Conservation (phyloP, 345 rosid genomes). For the Pelargonium nanum region DNA sequence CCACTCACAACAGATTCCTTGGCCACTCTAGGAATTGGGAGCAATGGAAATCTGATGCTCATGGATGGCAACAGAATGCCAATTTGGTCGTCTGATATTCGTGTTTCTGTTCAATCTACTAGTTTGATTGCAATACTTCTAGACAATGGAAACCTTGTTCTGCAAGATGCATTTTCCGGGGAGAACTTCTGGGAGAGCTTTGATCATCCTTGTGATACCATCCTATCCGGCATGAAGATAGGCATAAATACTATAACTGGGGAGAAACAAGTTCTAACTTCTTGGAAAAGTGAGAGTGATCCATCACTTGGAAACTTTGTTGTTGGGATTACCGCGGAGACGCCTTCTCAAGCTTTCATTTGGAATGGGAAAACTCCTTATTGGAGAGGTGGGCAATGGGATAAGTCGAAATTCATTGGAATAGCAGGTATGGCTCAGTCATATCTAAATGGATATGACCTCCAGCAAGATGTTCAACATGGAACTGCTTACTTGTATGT, state of each 20-base stretch:
- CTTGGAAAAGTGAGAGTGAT: conserved; percentile 25
- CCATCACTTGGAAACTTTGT: conserved; percentile 21
- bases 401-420: not conserved
- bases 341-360: conserved; percentile 16
- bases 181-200: conserved; percentile 25
- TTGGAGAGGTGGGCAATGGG: conserved; percentile 11
- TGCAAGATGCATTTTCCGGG: conserved; percentile 4
- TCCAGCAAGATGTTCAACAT: conserved; percentile 3
- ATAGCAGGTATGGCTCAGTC: not conserved
- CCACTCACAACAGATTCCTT: conserved; percentile 14
- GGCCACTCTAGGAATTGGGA: conserved; percentile 11
- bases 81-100: conserved; percentile 21
- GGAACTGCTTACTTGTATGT: conserved; percentile 6
- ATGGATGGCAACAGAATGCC: conserved; percentile 1
- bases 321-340: conserved; percentile 11
- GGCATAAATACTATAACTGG: conserved; percentile 18
- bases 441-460: not conserved
- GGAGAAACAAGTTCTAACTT: conserved; percentile 9
- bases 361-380: conserved; percentile 1
- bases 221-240: conserved; percentile 26
- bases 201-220: conserved; percentile 25
- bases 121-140: conserved; percentile 11
- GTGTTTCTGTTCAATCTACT: not conserved
- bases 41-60: conserved; percentile 16
- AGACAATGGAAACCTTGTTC: conserved; percentile 22